Percentiles rank a stretch among this genome's conserved stretches.
Evolutionary conservation across 768 basidiomycete species (phyloP).

Genomic region (Kwoniella bestiolae): DNA sequence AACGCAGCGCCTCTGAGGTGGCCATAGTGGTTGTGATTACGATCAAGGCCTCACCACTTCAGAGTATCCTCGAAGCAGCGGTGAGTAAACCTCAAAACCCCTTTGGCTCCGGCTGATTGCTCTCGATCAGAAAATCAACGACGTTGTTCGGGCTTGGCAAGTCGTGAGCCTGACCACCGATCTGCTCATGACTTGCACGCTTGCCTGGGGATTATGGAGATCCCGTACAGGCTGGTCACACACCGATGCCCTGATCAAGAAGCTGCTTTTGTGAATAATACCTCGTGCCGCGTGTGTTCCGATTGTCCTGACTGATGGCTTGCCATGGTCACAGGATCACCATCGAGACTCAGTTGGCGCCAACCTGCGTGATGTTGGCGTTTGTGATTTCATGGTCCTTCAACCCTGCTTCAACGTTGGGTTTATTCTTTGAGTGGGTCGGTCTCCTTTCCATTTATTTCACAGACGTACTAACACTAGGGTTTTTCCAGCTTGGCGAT

Average conservation of each 20-base stretch:
- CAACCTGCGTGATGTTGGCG: conserved; percentile 13
- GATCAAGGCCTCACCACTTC: too few species aligned
- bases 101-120: too few species aligned
- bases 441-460: too few species aligned
- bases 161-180: conserved; percentile 21
- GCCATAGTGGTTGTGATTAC: too few species aligned
- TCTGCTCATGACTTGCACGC: conserved; percentile 35
- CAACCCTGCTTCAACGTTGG: background rate
- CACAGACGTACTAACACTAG: background rate
- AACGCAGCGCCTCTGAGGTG: too few species aligned
- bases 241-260: conserved; percentile 30
- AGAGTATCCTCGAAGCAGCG: too few species aligned
- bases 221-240: conserved; percentile 43
- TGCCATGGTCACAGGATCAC: background rate
- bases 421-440: conserved; percentile 23
- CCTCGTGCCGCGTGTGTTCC: background rate
- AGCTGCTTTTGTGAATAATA: background rate
- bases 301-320: background rate
- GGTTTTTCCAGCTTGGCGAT: conserved; percentile 5
- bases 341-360: conserved; percentile 14
- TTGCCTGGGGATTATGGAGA: conserved; percentile 28
- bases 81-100: too few species aligned
- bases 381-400: conserved; percentile 18
- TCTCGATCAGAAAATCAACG: background rate
- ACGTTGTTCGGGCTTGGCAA: conserved; percentile 1